Conservation (phyloP, 1,284 basidiomycete genomes). For the Phellopilus nigrolimitatus region DNA sequence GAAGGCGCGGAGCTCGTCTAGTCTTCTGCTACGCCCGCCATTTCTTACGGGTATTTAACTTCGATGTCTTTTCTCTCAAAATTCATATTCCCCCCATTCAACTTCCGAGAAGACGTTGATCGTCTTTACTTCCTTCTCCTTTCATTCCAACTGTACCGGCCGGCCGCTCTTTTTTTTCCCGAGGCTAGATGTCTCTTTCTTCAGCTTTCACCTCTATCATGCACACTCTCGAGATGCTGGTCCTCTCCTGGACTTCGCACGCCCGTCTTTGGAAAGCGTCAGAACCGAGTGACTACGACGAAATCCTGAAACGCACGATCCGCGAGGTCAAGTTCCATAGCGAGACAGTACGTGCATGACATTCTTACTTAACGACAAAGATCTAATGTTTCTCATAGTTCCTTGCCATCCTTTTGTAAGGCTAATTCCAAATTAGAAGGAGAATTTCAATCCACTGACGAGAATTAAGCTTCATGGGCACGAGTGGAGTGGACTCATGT, state of each 20-base stretch:
- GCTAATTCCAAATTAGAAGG: too few relatives aligned
- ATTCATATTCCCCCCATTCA: background rate
- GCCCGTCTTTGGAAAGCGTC: conserved; percentile 10
- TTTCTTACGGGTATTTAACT: too few relatives aligned
- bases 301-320: conserved; percentile 11
- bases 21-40: too few relatives aligned
- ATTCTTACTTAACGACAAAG: too few relatives aligned
- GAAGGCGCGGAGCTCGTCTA: too few relatives aligned
- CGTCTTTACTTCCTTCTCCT: background rate
- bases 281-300: conserved; percentile 16
- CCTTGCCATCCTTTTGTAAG: conserved; percentile 17
- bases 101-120: background rate
- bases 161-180: too few relatives aligned
- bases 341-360: conserved; percentile 20
- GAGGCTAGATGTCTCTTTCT: conserved; percentile 12
- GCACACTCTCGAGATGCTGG: conserved; percentile 4
- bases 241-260: conserved; percentile 18
- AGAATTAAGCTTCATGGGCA: conserved; percentile 10
- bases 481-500: background rate
- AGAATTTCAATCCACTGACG: too few relatives aligned
- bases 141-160: too few relatives aligned
- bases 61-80: too few relatives aligned
- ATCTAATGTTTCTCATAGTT: conserved; percentile 9
- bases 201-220: background rate
- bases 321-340: conserved; percentile 19